Evolutionary conservation across 495 filamentous ascomycete species (phyloP).

Genomic region (Penicillium daleae): DNA sequence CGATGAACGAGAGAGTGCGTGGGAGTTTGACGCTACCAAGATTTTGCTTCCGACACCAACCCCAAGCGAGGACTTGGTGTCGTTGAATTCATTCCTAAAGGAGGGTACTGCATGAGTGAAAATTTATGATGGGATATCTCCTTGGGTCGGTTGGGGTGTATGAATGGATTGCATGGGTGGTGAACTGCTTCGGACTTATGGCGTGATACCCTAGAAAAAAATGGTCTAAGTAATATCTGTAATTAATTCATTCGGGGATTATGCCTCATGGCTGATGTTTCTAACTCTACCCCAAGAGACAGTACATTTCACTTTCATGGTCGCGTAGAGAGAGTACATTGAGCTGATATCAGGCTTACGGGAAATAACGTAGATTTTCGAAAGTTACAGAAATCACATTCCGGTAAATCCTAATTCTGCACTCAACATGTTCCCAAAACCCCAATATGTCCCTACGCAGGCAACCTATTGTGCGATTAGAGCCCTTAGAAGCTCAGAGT

Average conservation of each 20-base stretch:
- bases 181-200: constrained; percentile 9
- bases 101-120: constrained; percentile 11
- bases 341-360: too few species aligned
- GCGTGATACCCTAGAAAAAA: constrained; percentile 15
- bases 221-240: not conserved
- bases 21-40: constrained; percentile 44
- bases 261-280: not conserved
- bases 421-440: not conserved
- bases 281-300: not conserved
- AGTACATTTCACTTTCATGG: not conserved
- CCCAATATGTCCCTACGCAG: not conserved
- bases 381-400: too few species aligned
- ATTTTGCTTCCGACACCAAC: constrained; percentile 33
- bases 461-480: not conserved
- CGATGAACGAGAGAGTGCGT: constrained; percentile 40
- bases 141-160: constrained; percentile 15
- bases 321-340: not conserved
- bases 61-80: constrained; percentile 29
- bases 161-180: constrained; percentile 18
- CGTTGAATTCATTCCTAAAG: constrained; percentile 29
- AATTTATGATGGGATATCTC: not conserved
- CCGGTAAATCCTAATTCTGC: not conserved
- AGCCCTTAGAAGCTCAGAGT: constrained; percentile 55
- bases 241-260: not conserved
- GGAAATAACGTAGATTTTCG: too few species aligned